Conservation (phyloP, 805 yeast genomes). For the Brettanomyces sp. region DNA sequence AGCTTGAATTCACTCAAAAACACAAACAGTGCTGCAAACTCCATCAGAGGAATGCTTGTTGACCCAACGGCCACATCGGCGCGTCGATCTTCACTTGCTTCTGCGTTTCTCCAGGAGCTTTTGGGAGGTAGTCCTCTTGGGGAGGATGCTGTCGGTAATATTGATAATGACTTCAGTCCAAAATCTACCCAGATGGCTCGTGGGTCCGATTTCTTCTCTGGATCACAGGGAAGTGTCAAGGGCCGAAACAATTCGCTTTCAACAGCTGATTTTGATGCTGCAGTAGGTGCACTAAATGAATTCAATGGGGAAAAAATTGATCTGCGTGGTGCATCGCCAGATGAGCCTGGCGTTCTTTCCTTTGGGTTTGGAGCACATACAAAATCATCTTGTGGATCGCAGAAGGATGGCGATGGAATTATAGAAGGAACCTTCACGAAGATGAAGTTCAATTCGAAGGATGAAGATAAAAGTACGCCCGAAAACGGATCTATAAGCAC, state of each 20-base stretch:
- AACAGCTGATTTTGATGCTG: background rate
- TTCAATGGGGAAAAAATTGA: too few species aligned
- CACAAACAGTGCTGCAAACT: conserved; percentile 1
- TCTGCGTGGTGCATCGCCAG: background rate
- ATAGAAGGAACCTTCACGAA: conserved; percentile 13
- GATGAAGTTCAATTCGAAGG: conserved; percentile 7
- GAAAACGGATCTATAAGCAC: background rate
- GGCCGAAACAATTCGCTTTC: background rate
- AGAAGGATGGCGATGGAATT: background rate
- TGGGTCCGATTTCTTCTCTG: background rate
- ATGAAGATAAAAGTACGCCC: background rate
- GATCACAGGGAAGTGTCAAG: background rate
- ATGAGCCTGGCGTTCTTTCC: conserved; percentile 8
- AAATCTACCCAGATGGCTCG: too few species aligned
- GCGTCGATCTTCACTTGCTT: conserved; percentile 1
- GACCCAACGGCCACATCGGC: background rate
- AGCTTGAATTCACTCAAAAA: background rate
- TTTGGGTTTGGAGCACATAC: conserved; percentile 6
- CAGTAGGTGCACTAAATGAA: too few species aligned
- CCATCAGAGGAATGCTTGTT: conserved; percentile 1
- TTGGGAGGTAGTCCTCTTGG: background rate
- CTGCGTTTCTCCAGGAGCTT: background rate
- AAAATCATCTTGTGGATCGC: background rate
- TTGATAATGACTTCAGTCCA: background rate
- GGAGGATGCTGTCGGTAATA: background rate